phyloP scores from a whole-genome alignment of 192 early-diverging fungal genomes.

The Coemansia javaensis region DNA sequence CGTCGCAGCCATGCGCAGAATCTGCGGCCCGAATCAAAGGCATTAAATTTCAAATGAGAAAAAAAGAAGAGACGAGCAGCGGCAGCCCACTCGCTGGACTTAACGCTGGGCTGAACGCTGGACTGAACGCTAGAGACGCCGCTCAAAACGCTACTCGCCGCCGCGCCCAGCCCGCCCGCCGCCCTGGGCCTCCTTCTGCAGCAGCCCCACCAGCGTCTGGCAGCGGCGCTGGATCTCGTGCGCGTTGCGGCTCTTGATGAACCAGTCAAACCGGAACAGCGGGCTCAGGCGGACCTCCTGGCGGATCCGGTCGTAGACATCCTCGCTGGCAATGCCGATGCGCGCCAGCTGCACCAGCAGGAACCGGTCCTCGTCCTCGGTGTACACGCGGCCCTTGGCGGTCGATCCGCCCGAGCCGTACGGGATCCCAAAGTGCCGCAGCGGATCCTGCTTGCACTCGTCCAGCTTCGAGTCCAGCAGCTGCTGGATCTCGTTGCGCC shows the following conservation, averaged over 20 bases:
- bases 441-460: conserved; percentile 64
- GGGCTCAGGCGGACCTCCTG: conserved; percentile 76
- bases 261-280: conserved; percentile 96
- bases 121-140: no score
- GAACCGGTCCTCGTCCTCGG: conserved; percentile 97
- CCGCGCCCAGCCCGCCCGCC: conserved; percentile 8
- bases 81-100: background rate
- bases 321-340: conserved; percentile 84
- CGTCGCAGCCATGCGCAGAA: no score
- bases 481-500: conserved; percentile 78
- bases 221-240: conserved; percentile 80
- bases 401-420: conserved; percentile 69
- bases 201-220: conserved; percentile 67
- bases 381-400: conserved; percentile 78
- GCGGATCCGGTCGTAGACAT: conserved; percentile 90
- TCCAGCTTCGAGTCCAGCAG: conserved; percentile 71
- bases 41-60: no score
- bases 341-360: conserved; percentile 84
- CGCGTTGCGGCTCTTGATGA: conserved; percentile 89
- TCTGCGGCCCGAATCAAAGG: no score
- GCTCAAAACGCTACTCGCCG: no score
- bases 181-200: conserved; percentile 36
- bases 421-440: conserved; percentile 83
- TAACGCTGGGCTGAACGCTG: no score
- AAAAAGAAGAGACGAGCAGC: no score